phyloP scores from a whole-genome alignment of 1,284 basidiomycete species.

The Austroboletus niveus region DNA sequence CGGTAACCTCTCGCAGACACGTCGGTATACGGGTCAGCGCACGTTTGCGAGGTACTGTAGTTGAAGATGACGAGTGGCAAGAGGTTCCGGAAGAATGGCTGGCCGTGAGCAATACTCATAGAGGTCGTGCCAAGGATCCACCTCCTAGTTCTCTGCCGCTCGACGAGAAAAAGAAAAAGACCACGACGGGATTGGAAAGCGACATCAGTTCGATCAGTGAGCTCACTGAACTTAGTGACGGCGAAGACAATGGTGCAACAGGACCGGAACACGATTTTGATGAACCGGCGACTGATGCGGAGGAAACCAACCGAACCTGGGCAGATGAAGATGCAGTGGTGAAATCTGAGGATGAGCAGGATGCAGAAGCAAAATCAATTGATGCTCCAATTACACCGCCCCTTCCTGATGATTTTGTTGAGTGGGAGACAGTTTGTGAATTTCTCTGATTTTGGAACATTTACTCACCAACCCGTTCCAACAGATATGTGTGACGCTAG shows the following conservation, averaged over 20 bases:
- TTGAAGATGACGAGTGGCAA: slow-evolving; percentile 71
- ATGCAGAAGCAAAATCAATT: not conserved
- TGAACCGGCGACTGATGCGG: slow-evolving; percentile 1
- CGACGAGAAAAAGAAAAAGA: slow-evolving; percentile 15
- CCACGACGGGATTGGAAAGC: slow-evolving; percentile 55
- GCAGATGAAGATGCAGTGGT: not conserved
- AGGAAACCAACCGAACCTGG: slow-evolving; percentile 1
- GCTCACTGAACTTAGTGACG: slow-evolving; percentile 66
- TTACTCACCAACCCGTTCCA: slow-evolving; percentile 3
- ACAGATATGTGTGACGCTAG: slow-evolving; percentile 76
- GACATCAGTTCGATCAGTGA: slow-evolving; percentile 61
- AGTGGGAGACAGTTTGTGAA: slow-evolving; percentile 78
- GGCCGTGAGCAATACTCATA: slow-evolving; percentile 27
- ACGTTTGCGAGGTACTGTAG: slow-evolving; percentile 51
- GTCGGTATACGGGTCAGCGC: slow-evolving; percentile 65
- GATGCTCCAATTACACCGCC: slow-evolving; percentile 7
- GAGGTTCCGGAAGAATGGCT: slow-evolving; percentile 76
- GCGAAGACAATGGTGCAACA: slow-evolving; percentile 15
- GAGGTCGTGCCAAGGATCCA: slow-evolving; percentile 11
- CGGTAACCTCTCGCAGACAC: slow-evolving; percentile 31
- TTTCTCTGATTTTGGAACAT: not conserved
- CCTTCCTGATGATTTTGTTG: slow-evolving; percentile 58
- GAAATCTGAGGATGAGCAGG: slow-evolving; percentile 4
- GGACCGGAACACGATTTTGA: slow-evolving; percentile 13
- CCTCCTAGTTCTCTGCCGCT: slow-evolving; percentile 7